Percentiles rank a stretch among this genome's conserved stretches.
These are phyloP conservation scores for Torulaspora quercuum DNA, from an alignment of 805 yeast genomes.

Conservation along the genomic window DNA sequence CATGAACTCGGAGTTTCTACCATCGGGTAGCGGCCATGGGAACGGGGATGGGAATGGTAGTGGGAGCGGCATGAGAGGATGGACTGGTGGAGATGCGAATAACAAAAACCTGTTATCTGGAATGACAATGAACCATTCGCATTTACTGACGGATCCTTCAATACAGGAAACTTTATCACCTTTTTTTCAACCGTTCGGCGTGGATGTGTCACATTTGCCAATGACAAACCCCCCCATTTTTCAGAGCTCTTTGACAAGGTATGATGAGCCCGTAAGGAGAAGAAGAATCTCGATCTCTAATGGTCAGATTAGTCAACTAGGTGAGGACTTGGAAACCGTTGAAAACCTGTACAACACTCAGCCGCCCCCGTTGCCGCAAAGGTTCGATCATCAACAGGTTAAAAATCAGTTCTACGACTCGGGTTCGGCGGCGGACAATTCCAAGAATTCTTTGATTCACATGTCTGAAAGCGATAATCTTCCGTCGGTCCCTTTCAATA, in stretches of 20 bases:
- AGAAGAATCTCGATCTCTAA: constrained; percentile 77
- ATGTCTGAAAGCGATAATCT: background rate
- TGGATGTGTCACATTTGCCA: constrained; percentile 44
- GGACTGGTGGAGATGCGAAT: constrained; percentile 4
- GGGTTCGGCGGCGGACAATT: background rate
- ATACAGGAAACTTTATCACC: constrained; percentile 41
- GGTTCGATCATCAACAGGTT: constrained; percentile 10
- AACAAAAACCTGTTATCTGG: constrained; percentile 3
- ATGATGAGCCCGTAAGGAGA: constrained; percentile 32
- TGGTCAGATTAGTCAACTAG: constrained; percentile 79
- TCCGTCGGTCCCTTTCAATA: background rate
- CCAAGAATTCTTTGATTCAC: constrained; percentile 2
- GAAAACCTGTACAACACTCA: constrained; percentile 40
- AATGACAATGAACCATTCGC: constrained; percentile 21
- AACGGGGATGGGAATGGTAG: constrained; percentile 1
- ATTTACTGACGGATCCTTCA: constrained; percentile 31
- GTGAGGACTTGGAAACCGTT: constrained; percentile 39
- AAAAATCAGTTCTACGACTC: constrained; percentile 15
- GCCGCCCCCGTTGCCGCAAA: constrained; percentile 24
- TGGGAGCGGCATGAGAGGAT: background rate
- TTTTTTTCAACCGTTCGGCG: constrained; percentile 44
- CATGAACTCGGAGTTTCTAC: constrained; percentile 6
- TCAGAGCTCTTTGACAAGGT: constrained; percentile 40
- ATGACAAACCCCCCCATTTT: constrained; percentile 46
- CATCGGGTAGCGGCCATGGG: constrained; percentile 1